Evolutionary conservation across 768 basidiomycete genomes (phyloP).

Genomic region (Tricholoma bakamatsutake): DNA sequence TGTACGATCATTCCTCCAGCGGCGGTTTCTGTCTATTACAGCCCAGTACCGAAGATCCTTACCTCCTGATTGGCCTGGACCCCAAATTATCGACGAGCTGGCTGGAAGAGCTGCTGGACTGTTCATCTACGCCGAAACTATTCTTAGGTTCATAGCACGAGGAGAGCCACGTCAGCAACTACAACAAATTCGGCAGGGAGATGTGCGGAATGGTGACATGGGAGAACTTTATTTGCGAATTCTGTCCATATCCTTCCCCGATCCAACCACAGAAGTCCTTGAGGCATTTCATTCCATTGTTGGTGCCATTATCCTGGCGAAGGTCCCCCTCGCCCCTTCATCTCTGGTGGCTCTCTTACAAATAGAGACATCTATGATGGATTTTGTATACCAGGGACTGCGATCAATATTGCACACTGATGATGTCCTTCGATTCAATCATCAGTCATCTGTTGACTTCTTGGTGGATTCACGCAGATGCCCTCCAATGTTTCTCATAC

Average conservation of each 20-base stretch:
- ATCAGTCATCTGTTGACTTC: constrained; percentile 24
- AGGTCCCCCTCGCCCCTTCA: constrained; percentile 13
- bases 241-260: constrained; percentile 13
- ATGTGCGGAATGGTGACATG: constrained; percentile 8
- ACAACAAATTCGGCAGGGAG: neutral
- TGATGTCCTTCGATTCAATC: constrained; percentile 13
- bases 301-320: constrained; percentile 18
- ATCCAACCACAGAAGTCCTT: constrained; percentile 3
- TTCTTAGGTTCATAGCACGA: neutral
- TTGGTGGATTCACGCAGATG: constrained; percentile 11
- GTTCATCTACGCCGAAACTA: constrained; percentile 5
- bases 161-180: neutral
- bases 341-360: neutral
- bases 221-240: constrained; percentile 14
- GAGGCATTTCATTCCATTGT: constrained; percentile 12
- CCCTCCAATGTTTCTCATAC: constrained; percentile 12
- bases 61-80: constrained; percentile 1
- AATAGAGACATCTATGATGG: constrained; percentile 8
- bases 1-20: neutral
- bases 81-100: constrained; percentile 2
- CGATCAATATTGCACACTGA: constrained; percentile 14
- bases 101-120: constrained; percentile 9
- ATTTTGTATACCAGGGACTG: constrained; percentile 14
- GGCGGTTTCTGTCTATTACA: neutral
- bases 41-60: neutral